These are phyloP conservation scores for Neurospora sp. DNA, from an alignment of 495 filamentous ascomycete genomes.

Conservation along the genomic window DNA sequence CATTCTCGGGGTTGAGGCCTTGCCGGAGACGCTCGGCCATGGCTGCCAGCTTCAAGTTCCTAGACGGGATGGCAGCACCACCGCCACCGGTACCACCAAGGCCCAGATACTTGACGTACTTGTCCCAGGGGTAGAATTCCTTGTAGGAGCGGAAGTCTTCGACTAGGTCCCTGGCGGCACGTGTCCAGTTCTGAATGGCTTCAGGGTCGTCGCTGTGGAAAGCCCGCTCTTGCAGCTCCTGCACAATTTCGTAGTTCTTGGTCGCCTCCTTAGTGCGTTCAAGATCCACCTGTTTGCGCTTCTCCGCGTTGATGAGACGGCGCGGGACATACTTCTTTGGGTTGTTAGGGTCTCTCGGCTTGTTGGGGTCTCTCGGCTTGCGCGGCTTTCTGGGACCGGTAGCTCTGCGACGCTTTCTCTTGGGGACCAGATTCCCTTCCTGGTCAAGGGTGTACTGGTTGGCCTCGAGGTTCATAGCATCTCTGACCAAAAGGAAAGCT, in stretches of 20 bases:
- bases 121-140: slow-evolving; percentile 66
- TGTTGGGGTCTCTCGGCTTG: slow-evolving; percentile 9
- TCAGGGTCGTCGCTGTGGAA: slow-evolving; percentile 38
- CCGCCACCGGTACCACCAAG: slow-evolving; percentile 43
- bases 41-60: slow-evolving; percentile 53
- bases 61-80: slow-evolving; percentile 30
- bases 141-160: slow-evolving; percentile 71
- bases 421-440: slow-evolving; percentile 12
- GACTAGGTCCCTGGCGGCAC: slow-evolving; percentile 60
- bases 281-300: slow-evolving; percentile 27
- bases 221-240: slow-evolving; percentile 39
- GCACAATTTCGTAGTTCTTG: slow-evolving; percentile 46
- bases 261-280: slow-evolving; percentile 43
- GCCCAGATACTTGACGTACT: slow-evolving; percentile 58
- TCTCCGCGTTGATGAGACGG: slow-evolving; percentile 25
- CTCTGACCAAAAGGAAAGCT: slow-evolving; percentile 62
- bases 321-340: slow-evolving; percentile 25
- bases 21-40: slow-evolving; percentile 56
- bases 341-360: slow-evolving; percentile 11
- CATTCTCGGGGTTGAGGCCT: slow-evolving; percentile 31
- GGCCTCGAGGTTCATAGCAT: slow-evolving; percentile 53
- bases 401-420: slow-evolving; percentile 6
- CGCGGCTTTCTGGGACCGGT: slow-evolving; percentile 10
- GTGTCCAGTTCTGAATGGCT: slow-evolving; percentile 57
- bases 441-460: slow-evolving; percentile 19